These are phyloP conservation scores for Aspergillus sp. DNA, from an alignment of 2,329 filamentous ascomycete genomes.

Conservation along the genomic window DNA sequence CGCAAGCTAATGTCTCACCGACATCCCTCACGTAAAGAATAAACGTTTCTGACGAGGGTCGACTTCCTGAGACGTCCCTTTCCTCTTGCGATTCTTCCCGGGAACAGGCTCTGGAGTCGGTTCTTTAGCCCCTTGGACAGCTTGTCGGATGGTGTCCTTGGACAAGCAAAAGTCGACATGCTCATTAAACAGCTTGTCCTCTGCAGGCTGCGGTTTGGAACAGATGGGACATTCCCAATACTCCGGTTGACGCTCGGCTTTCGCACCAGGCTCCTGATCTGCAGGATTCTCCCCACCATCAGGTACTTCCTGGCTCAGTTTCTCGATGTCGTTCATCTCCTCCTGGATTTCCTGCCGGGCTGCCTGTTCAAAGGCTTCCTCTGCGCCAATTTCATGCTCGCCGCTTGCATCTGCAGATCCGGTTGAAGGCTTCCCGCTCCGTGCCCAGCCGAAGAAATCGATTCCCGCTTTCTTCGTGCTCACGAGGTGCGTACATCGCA, in stretches of 20 bases:
- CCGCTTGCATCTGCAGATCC: slow-evolving; percentile 21
- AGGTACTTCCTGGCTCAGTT: slow-evolving; percentile 56
- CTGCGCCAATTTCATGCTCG: slow-evolving; percentile 67
- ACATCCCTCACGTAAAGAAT: slow-evolving; percentile 29
- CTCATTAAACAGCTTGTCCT: slow-evolving; percentile 78
- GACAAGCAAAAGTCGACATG: slow-evolving; percentile 94
- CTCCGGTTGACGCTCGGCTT: slow-evolving; percentile 35
- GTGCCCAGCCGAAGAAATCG: slow-evolving; percentile 68
- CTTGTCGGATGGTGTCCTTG: slow-evolving; percentile 78
- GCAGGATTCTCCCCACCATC: slow-evolving; percentile 8
- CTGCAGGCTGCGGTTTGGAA: slow-evolving; percentile 66
- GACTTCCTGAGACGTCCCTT: slow-evolving; percentile 28
- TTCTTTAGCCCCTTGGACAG: slow-evolving; percentile 55
- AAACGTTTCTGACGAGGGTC: slow-evolving; percentile 35
- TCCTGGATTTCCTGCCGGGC: slow-evolving; percentile 59
- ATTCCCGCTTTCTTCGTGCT: slow-evolving; percentile 79
- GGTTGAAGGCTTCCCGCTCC: slow-evolving; percentile 19
- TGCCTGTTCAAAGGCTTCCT: slow-evolving; percentile 63
- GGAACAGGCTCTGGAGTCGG: slow-evolving; percentile 3
- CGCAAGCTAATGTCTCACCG: not conserved
- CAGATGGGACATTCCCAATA: slow-evolving; percentile 91
- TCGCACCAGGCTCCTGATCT: slow-evolving; percentile 24
- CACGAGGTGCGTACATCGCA: slow-evolving; percentile 82
- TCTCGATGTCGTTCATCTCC: slow-evolving; percentile 60
- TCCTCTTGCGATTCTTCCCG: slow-evolving; percentile 26